These are phyloP conservation scores for Coemansia sp. DNA, from an alignment of 192 early-diverging fungal species.

Conservation along the genomic window DNA sequence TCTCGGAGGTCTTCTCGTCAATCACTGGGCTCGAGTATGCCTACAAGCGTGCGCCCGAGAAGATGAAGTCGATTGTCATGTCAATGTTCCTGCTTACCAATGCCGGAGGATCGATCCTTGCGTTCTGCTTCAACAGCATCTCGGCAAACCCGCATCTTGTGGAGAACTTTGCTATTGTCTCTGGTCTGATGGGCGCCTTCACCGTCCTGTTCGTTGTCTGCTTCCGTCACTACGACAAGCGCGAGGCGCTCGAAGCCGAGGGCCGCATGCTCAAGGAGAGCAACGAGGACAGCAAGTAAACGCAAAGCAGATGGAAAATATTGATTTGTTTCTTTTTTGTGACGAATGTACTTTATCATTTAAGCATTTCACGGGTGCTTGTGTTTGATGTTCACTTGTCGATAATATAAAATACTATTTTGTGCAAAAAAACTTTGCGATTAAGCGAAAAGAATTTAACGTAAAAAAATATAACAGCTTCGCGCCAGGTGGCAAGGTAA, in stretches of 20 bases:
- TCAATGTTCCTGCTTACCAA: conserved; percentile 62
- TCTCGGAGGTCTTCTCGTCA: conserved; percentile 63
- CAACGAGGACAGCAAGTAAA: conserved; percentile 4
- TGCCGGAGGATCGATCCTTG: conserved; percentile 58
- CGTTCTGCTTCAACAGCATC: conserved; percentile 58
- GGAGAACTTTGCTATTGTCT: conserved; percentile 64
- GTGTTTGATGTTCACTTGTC: not conserved
- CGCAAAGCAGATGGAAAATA: too few species aligned
- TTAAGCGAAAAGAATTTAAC: too few species aligned
- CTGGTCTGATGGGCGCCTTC: conserved; percentile 48
- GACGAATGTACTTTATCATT: not conserved
- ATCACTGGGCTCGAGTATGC: conserved; percentile 70
- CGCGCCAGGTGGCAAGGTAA: too few species aligned
- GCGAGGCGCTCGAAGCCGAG: conserved; percentile 25
- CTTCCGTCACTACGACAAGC: conserved; percentile 58
- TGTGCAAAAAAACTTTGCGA: too few species aligned
- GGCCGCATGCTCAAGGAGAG: conserved; percentile 17
- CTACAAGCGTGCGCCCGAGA: conserved; percentile 61
- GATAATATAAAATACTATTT: too few species aligned
- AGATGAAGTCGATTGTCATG: conserved; percentile 65
- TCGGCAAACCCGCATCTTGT: conserved; percentile 59
- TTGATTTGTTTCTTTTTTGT: not conserved
- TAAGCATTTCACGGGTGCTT: not conserved
- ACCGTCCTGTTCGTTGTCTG: conserved; percentile 53
- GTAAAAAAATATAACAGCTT: too few species aligned